A percentile compares a stretch with the other conserved stretches of the same genome.
Conservation (phyloP, 2,329 filamentous ascomycete genomes). For the Paraconiothyrium brasiliense region DNA sequence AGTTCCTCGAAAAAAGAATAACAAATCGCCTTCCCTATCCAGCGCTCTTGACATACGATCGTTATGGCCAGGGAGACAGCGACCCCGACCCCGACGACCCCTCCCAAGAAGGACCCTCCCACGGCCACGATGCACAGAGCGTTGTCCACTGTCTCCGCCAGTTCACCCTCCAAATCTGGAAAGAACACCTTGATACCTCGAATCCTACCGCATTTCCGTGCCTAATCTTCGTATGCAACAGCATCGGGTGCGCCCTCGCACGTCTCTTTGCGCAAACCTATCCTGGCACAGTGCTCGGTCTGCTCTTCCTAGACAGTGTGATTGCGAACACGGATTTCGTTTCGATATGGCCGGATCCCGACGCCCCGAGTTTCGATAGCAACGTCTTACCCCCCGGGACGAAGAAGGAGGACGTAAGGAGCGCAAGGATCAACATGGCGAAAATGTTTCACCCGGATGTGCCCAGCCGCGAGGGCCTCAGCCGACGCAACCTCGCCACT, state of each 20-base stretch:
- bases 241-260: conserved; percentile 63
- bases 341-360: conserved; percentile 65
- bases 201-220: conserved; percentile 44
- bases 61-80: conserved; percentile 65
- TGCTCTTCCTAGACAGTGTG: conserved; percentile 66
- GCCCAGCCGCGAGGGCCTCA: conserved; percentile 61
- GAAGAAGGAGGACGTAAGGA: conserved; percentile 44
- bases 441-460: conserved; percentile 60
- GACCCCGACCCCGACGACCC: conserved; percentile 56
- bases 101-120: conserved; percentile 36
- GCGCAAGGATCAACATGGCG: conserved; percentile 48
- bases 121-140: conserved; percentile 60
- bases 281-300: conserved; percentile 56
- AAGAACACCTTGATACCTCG: conserved; percentile 42
- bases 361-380: conserved; percentile 57
- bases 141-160: conserved; percentile 58
- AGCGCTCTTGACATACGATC: conserved; percentile 64
- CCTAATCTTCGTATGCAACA: conserved; percentile 61
- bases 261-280: conserved; percentile 62
- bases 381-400: conserved; percentile 53
- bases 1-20: conserved; percentile 40
- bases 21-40: conserved; percentile 44
- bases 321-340: conserved; percentile 67
- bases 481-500: conserved; percentile 55
- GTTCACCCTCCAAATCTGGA: conserved; percentile 54